Base-by-base conservation (phyloP, 2,329 filamentous ascomycete genomes). In the Penicillium thymicola region DNA sequence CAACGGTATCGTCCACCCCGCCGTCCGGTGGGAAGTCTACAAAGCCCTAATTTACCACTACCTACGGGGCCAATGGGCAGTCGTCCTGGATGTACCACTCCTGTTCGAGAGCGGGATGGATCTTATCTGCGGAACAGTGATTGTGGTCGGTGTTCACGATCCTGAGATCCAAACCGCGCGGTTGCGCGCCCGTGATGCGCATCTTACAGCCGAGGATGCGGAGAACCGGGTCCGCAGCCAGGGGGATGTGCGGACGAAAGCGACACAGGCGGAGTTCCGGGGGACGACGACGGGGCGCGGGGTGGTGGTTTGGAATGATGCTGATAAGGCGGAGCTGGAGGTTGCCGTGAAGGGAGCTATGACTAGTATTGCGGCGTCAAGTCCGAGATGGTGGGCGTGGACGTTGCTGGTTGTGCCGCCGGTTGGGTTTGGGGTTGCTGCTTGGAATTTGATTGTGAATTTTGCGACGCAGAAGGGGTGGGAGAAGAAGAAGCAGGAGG, bases 1-100 rank as follows among this genome's bases (percentile, higher is more conserved):
- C 14, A 97, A 97, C 72, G 80, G 84, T 47, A 97, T 99, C 63
- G 90, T 97, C 49, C 94, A 99, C 72, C 94, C 94, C 0, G 92
- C 90, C 0, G 92, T 99, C 41, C 82, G 92, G 40, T 81, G 79
- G 69, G 91, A 89, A 72, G 93, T 97, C 82, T 90, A 91, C 73
- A 85, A 82, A 66, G 80, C 83, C 46, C 83, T 97, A 55, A 69
- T 91, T n/a, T 78, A 80, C 59, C 85, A 84, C 65, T 97, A 96
- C 69, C 54, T 94, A 14, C 76, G 76, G 1, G 93, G 94, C 0
- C 73, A 86, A 70, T 94, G 93, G 91, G 92, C 92, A 0, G 91
- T 96, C 4, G 88, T 99, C 36, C 81, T 97, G 16, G 94, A 99
- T 70, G 87, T 99, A 9, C 94, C 94, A 50, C 78, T 99, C 52